Percentiles rank a stretch among this genome's conserved stretches.
Conservation (phyloP, 495 filamentous ascomycete genomes). For the Aspergillus bertholletiae region DNA sequence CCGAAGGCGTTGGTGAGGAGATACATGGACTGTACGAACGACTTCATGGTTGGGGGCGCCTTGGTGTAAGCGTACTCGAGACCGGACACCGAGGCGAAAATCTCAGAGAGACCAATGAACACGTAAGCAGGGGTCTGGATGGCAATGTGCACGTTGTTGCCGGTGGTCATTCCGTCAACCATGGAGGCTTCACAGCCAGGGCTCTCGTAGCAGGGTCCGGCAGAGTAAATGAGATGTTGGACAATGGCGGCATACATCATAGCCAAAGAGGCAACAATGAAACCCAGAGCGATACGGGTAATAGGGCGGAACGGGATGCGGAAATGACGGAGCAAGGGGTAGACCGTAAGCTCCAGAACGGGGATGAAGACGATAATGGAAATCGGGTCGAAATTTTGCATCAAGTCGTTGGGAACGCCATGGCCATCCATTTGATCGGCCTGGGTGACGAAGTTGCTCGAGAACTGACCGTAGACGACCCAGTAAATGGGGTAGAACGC, state of each 20-base stretch:
- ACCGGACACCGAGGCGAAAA: slow-evolving; percentile 67
- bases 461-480: slow-evolving; percentile 59
- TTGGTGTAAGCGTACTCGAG: slow-evolving; percentile 81
- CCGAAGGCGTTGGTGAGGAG: slow-evolving; percentile 72
- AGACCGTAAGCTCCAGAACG: slow-evolving; percentile 62
- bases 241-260: slow-evolving; percentile 67
- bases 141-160: slow-evolving; percentile 58
- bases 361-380: slow-evolving; percentile 71
- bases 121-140: slow-evolving; percentile 68
- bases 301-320: slow-evolving; percentile 67
- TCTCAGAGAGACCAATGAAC: slow-evolving; percentile 69
- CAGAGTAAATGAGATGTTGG: slow-evolving; percentile 68
- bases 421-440: slow-evolving; percentile 53
- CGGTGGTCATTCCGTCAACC: slow-evolving; percentile 28
- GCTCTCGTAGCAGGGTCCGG: slow-evolving; percentile 46
- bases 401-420: slow-evolving; percentile 68
- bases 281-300: slow-evolving; percentile 70
- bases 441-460: slow-evolving; percentile 56
- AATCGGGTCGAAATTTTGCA: slow-evolving; percentile 74
- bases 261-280: slow-evolving; percentile 59
- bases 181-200: slow-evolving; percentile 32
- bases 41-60: slow-evolving; percentile 78
- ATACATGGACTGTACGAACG: slow-evolving; percentile 71
- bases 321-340: slow-evolving; percentile 61
- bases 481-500: slow-evolving; percentile 58